Base-by-base conservation (phyloP, 495 filamentous ascomycete genomes). In the Penicillium samsonianum region DNA sequence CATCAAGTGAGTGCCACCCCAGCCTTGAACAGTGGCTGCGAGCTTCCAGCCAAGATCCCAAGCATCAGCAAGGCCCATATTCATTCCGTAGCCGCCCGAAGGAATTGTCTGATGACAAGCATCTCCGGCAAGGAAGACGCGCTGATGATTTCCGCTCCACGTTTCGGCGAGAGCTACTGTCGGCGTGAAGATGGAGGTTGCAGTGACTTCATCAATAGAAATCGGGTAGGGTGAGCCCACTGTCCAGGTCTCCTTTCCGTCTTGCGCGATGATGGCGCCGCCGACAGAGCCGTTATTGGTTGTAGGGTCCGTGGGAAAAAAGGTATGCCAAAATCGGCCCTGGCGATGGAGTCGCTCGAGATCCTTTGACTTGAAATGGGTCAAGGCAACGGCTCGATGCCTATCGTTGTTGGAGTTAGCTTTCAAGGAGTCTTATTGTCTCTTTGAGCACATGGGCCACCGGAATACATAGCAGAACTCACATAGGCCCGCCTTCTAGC, bases 1-100 rank as follows among this genome's bases (percentile, higher is more conserved):
- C 4, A 72, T 53, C 2, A 72, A 41, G 3, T 40, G 2, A 8
- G 25, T 8, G 11, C 63, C 59, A 28, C 60, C 63, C 45, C 52
- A 55, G n/a, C 67, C 61, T 14, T 68, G 52, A 25, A 61, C 11
- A 9, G 64, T 50, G 0, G 65, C 62, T 2, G 67, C 62, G 2
- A 76, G 53, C 37, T 67, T 71, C 71, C 69, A 76, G 22, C 57
- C 67, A 2, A 73, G 53, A 54, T 71, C 63, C 43, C 53, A 53
- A 5, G 63, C 65, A 56, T 76, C 73, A 64, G 85, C 81, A 71
- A 87, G 82, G 16, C 71, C 75, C 2, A 86, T 82, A 63, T 91
- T 90, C 87, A 90, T 90, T 20, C 88, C 88, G 66, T 90, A 87
- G 0, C 87, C 88, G 1, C 85, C 86, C 72, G 88, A 88, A 4